Evolutionary conservation across 2,329 filamentous ascomycete species (phyloP).

Genomic region (Ascochyta rabiei): DNA sequence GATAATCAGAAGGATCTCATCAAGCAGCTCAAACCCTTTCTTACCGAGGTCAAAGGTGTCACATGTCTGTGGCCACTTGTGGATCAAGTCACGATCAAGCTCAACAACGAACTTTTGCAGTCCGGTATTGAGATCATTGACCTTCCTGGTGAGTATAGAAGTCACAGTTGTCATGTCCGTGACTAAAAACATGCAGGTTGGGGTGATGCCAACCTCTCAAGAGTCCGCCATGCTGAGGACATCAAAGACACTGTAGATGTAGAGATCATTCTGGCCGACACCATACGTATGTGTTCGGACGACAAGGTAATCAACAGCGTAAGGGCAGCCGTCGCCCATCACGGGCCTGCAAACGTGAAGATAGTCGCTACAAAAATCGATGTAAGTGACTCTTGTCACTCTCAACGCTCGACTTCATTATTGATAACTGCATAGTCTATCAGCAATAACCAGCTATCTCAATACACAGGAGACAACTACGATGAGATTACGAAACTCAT

Average conservation of each 20-base stretch:
- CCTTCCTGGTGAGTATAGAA: slow-evolving; percentile 26
- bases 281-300: slow-evolving; percentile 23
- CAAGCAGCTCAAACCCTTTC: slow-evolving; percentile 20
- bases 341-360: slow-evolving; percentile 25
- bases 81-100: slow-evolving; percentile 20
- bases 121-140: slow-evolving; percentile 26
- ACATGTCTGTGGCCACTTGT: slow-evolving; percentile 31
- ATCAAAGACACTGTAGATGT: slow-evolving; percentile 29
- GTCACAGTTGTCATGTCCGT: background rate
- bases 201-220: slow-evolving; percentile 29
- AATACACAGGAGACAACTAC: slow-evolving; percentile 13
- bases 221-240: slow-evolving; percentile 23
- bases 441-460: slow-evolving; percentile 11
- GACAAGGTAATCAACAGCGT: slow-evolving; percentile 24
- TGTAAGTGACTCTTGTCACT: slow-evolving; percentile 12
- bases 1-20: slow-evolving; percentile 16
- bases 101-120: slow-evolving; percentile 21
- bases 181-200: slow-evolving; percentile 17
- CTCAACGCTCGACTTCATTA: background rate
- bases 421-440: slow-evolving; percentile 1
- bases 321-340: slow-evolving; percentile 15
- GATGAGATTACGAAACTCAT: slow-evolving; percentile 12
- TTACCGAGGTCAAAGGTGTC: slow-evolving; percentile 22
- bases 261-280: slow-evolving; percentile 28
- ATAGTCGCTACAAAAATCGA: slow-evolving; percentile 34